These are phyloP conservation scores for Boletus mariae DNA, from an alignment of 1,284 basidiomycete genomes.

Conservation along the genomic window DNA sequence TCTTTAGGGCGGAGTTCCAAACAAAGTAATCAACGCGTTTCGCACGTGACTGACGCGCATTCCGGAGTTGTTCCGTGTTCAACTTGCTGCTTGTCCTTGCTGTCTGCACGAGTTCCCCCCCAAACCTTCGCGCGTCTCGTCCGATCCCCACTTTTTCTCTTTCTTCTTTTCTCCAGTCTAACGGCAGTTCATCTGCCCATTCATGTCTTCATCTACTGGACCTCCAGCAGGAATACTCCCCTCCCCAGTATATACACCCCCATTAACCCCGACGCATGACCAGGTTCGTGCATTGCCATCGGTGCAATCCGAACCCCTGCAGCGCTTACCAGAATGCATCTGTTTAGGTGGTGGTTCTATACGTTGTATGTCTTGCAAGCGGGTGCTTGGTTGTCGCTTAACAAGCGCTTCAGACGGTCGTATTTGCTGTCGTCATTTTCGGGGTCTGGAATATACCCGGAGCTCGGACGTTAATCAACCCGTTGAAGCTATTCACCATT, in stretches of 20 bases:
- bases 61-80: neutral
- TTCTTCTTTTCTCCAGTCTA: slow-evolving; percentile 6
- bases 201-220: slow-evolving; percentile 32
- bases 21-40: slow-evolving; percentile 31
- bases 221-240: slow-evolving; percentile 32
- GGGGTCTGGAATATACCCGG: slow-evolving; percentile 80
- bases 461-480: slow-evolving; percentile 69
- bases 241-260: slow-evolving; percentile 21
- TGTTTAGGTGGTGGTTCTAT: slow-evolving; percentile 59
- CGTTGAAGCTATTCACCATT: slow-evolving; percentile 78
- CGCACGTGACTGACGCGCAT: slow-evolving; percentile 33
- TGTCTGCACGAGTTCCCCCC: slow-evolving; percentile 28
- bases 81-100: slow-evolving; percentile 21
- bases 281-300: slow-evolving; percentile 36
- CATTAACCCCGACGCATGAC: slow-evolving; percentile 39
- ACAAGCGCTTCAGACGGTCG: slow-evolving; percentile 53
- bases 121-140: slow-evolving; percentile 20
- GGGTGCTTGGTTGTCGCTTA: slow-evolving; percentile 8
- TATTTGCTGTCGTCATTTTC: slow-evolving; percentile 77
- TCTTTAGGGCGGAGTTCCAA: slow-evolving; percentile 33
- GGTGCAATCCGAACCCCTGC: slow-evolving; percentile 10
- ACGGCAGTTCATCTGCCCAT: slow-evolving; percentile 27
- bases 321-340: slow-evolving; percentile 26
- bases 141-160: slow-evolving; percentile 18
- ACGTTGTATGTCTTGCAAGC: slow-evolving; percentile 55